Evolutionary conservation across 805 yeast species (phyloP).

Genomic region (Myxozyma monticola): DNA sequence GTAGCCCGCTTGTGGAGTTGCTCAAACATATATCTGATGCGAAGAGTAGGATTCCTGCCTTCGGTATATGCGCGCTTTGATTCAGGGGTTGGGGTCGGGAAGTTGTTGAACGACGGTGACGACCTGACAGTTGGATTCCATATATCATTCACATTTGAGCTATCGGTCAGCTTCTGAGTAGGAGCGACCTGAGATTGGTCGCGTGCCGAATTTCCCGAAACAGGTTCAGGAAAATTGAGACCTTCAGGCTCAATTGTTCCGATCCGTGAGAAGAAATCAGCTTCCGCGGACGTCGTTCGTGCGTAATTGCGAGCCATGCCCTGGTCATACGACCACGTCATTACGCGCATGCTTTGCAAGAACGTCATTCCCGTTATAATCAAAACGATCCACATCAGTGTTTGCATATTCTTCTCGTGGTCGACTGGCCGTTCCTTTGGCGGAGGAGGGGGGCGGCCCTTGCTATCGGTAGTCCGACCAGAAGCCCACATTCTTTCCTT

Average conservation of each 20-base stretch:
- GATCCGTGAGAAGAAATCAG: not conserved
- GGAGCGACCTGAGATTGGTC: not conserved
- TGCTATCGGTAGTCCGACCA: conserved; percentile 7
- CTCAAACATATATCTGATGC: conserved; percentile 1
- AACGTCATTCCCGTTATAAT: conserved; percentile 11
- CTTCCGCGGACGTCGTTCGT: not conserved
- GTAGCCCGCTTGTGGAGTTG: conserved; percentile 2
- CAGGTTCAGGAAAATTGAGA: conserved; percentile 9
- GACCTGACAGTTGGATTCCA: not conserved
- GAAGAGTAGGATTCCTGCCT: not conserved
- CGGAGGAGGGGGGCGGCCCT: conserved; percentile 11
- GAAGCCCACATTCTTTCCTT: conserved; percentile 23
- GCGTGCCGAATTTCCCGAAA: not conserved
- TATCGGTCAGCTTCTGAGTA: not conserved
- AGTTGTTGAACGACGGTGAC: not conserved
- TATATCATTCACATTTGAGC: not conserved
- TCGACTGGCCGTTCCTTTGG: conserved; percentile 18
- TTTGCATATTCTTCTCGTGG: conserved; percentile 23
- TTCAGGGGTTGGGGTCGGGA: not conserved
- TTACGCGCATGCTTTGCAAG: conserved; percentile 18
- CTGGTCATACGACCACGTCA: conserved; percentile 21
- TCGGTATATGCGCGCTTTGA: not conserved
- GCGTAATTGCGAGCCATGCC: conserved; percentile 8
- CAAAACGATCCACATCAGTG: conserved; percentile 22
- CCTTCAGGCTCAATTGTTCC: conserved; percentile 17